phyloP scores from a whole-genome alignment of 495 filamentous ascomycete species.

The Cetradonia linearis region DNA sequence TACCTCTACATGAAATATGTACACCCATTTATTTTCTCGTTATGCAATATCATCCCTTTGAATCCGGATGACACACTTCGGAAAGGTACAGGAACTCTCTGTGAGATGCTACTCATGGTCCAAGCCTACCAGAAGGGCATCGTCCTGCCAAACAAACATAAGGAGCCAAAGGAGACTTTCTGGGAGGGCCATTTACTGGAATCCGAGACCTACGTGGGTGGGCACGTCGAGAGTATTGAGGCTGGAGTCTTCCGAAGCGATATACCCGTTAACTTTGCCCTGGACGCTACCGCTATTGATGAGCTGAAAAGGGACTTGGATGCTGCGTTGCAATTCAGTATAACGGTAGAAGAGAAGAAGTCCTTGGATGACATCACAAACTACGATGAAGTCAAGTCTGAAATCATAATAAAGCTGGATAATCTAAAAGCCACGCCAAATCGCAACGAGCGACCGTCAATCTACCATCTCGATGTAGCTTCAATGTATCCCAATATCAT shows the following conservation, averaged over 20 bases:
- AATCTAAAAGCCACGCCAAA: conserved; percentile 72
- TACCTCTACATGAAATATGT: conserved; percentile 99
- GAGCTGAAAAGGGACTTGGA: conserved; percentile 82
- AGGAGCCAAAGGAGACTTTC: conserved; percentile 80
- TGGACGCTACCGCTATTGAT: conserved; percentile 80
- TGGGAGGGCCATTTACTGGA: conserved; percentile 95
- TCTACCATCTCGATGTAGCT: conserved; percentile 97
- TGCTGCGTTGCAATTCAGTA: conserved; percentile 81
- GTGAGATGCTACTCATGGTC: conserved; percentile 98
- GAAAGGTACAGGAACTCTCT: conserved; percentile 94
- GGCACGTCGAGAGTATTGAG: conserved; percentile 98
- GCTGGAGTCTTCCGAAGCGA: conserved; percentile 94
- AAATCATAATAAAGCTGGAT: conserved; percentile 64
- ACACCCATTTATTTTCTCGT: conserved; percentile 96
- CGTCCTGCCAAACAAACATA: conserved; percentile 92
- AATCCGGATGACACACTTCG: conserved; percentile 85
- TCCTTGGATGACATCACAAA: conserved; percentile 81
- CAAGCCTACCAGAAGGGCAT: conserved; percentile 90
- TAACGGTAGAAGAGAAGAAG: conserved; percentile 91
- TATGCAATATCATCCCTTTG: conserved; percentile 92
- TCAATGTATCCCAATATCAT: conserved; percentile 99
- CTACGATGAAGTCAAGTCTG: conserved; percentile 81
- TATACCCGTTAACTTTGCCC: conserved; percentile 82
- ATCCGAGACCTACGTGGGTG: conserved; percentile 95
- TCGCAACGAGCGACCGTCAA: conserved; percentile 73